phyloP scores from a whole-genome alignment of 225 moss, liverwort and hornwort species.

The Sphagnum contortum region DNA sequence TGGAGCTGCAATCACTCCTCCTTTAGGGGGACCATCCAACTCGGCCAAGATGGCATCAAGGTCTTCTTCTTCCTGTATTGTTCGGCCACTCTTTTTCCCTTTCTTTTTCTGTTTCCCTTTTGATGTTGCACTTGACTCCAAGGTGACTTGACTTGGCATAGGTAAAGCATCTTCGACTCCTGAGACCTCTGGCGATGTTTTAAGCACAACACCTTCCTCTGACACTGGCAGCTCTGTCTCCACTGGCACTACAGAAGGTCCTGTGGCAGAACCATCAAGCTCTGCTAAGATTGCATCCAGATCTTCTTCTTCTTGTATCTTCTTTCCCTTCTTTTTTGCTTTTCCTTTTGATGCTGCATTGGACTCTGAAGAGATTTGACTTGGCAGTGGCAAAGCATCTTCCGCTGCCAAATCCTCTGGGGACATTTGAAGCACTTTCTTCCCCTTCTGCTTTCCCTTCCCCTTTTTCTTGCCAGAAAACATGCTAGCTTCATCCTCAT shows the following conservation, averaged over 20 bases:
- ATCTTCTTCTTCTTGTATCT: constrained; percentile 27
- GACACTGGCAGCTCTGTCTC: constrained; percentile 10
- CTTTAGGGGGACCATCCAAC: constrained; percentile 66
- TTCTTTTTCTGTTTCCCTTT: constrained; percentile 87
- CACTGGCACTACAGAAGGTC: neutral
- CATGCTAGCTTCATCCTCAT: constrained; percentile 30
- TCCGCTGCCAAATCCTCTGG: no score
- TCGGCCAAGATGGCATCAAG: constrained; percentile 94
- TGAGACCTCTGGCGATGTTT: constrained; percentile 20
- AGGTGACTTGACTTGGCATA: constrained; percentile 13
- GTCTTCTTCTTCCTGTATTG: constrained; percentile 82
- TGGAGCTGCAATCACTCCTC: constrained; percentile 5
- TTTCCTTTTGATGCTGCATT: no score
- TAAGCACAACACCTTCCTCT: constrained; percentile 5
- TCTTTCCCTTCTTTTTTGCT: neutral
- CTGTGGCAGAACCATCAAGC: constrained; percentile 22
- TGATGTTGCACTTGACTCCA: constrained; percentile 17
- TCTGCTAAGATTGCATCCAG: constrained; percentile 40
- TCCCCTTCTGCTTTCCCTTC: constrained; percentile 87
- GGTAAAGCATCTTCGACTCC: constrained; percentile 7
- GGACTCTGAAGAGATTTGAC: no score
- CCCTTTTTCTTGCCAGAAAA: constrained; percentile 92
- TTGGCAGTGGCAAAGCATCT: no score
- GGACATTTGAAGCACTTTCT: constrained; percentile 13
- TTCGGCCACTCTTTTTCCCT: constrained; percentile 64